Evolutionary conservation across 139 green algal species (phyloP), one percentile per base, ranked within the genome.

Genomic region (Closterium sp.): DNA sequence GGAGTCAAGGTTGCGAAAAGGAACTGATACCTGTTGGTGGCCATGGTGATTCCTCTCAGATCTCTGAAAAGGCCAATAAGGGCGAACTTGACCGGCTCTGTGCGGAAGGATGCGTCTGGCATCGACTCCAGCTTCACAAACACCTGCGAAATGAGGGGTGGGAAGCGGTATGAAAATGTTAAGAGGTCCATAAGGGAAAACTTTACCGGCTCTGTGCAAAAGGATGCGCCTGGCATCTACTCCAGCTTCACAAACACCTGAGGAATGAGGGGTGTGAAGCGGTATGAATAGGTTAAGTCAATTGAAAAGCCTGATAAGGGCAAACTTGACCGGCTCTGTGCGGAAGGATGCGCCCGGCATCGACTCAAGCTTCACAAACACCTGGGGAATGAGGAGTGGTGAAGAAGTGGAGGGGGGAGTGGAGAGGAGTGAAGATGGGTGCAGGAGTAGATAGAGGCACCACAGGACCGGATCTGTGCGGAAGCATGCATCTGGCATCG

Each of bases 31-130:
- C 95, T 98, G 95, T 96, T 97, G 85, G 98, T 98, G 89, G 98
- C 97, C 66, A 96, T 92, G 21, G 97, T 96, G 88, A 99, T 97
- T 66, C 98, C 98, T 0, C 98, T 95, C 91, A 99, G 94, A 94
- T 99, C 98, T 1, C 98, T 86, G 55, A 76, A 76, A 3, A 76
- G 55, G 55, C 55, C 55, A 19, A 76, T 76, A 12, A 76, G 55
- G 55, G 55, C 55, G 4, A 76, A 76, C 55, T 76, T 76, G 43
- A 66, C 43, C 9, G 43, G 43, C 43, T 6, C 3, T 66, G 38
- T 12, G 55, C 55, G 16, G 55, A 28, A 76, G 16, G 55, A 28
- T 25, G 55, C 55, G 4, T 88, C 92, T 34, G 90, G 69, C 7
- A 33, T 93, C 12, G 88, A 19, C 35, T 88, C 91, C 1, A 95